Percentiles rank a stretch among this genome's conserved stretches.
These are phyloP conservation scores for Phytophthora pinifolia DNA, from an alignment of 352 stramenopile species.

Conservation along the genomic window DNA sequence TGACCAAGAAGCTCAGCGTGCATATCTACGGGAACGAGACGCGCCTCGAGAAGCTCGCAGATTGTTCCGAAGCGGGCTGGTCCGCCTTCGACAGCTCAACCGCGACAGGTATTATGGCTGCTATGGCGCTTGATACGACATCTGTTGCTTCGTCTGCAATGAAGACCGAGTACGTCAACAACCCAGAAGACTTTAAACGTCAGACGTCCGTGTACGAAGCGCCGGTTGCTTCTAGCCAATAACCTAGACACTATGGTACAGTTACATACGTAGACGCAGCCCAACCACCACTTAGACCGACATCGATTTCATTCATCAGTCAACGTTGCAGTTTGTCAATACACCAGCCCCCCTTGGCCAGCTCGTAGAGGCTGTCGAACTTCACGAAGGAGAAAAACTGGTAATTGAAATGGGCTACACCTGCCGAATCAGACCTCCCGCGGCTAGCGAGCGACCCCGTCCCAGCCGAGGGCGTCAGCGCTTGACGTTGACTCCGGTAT, in stretches of 20 bases:
- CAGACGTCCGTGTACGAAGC: slow-evolving; percentile 17
- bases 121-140: slow-evolving; percentile 9
- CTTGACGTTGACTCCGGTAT: too few species aligned
- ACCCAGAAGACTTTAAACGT: slow-evolving; percentile 32
- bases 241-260: background rate
- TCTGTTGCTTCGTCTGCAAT: background rate
- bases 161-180: slow-evolving; percentile 26
- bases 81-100: slow-evolving; percentile 11
- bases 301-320: too few species aligned
- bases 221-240: slow-evolving; percentile 13
- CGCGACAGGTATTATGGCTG: slow-evolving; percentile 15
- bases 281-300: too few species aligned
- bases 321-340: too few species aligned
- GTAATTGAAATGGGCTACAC: too few species aligned
- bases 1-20: slow-evolving; percentile 58
- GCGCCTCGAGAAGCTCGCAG: slow-evolving; percentile 19
- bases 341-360: too few species aligned
- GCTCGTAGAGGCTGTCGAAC: too few species aligned
- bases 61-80: slow-evolving; percentile 24
- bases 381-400: too few species aligned
- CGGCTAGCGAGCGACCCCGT: background rate
- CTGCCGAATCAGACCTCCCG: too few species aligned
- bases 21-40: slow-evolving; percentile 54
- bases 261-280: too few species aligned
- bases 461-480: slow-evolving; percentile 1